Evolutionary conservation across 169 alveolate species (phyloP).

Genomic region (Eimeria praecox): DNA sequence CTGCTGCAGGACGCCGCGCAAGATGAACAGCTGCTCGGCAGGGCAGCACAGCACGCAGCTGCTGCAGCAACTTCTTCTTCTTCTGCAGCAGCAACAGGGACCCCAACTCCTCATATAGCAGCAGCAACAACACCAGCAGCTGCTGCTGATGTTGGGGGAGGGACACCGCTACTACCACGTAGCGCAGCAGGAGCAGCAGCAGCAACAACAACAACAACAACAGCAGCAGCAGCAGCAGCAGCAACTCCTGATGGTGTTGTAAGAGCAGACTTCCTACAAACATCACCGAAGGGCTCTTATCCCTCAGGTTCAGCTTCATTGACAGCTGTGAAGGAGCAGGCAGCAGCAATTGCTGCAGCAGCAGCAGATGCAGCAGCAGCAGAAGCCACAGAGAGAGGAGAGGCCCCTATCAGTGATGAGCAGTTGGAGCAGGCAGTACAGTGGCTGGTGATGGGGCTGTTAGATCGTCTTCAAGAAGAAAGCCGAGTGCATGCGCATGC

Average conservation of each 20-base stretch:
- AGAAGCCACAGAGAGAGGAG: slow-evolving; percentile 21
- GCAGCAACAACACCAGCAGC: neutral
- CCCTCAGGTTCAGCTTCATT: no score
- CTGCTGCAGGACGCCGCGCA: slow-evolving; percentile 39
- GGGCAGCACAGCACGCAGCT: slow-evolving; percentile 13
- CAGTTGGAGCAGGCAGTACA: slow-evolving; percentile 72
- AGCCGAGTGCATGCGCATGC: slow-evolving; percentile 44
- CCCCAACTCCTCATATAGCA: neutral
- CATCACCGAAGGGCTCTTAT: neutral
- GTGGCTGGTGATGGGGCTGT: slow-evolving; percentile 53
- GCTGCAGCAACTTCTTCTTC: neutral
- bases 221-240: slow-evolving; percentile 1
- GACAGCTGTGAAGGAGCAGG: neutral
- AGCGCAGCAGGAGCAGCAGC: neutral
- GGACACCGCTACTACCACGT: neutral
- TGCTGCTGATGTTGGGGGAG: neutral
- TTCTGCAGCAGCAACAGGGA: neutral
- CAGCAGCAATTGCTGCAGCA: neutral
- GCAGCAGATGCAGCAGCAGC: neutral
- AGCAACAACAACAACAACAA: slow-evolving; percentile 19
- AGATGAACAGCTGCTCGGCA: neutral
- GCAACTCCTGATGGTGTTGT: neutral
- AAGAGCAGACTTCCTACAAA: neutral
- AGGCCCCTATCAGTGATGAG: slow-evolving; percentile 47
- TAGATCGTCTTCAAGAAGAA: slow-evolving; percentile 54